Conservation (phyloP, 148 eudicot species). For the Rheum nobile region DNA sequence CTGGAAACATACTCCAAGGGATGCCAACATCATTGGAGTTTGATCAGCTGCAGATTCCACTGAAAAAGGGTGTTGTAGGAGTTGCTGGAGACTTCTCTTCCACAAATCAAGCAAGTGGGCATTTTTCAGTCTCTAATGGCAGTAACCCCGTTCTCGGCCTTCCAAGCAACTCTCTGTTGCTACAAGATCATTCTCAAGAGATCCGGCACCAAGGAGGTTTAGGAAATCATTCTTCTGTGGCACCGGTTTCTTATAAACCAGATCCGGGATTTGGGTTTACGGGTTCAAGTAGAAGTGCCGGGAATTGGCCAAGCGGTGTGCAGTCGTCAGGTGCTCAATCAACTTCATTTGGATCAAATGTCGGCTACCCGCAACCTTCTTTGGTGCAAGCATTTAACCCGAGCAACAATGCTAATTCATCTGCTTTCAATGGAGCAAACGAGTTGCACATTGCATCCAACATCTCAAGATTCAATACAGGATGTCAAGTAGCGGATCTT, state of each 20-base stretch:
- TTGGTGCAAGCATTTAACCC: constrained; percentile 1
- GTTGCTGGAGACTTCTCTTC: constrained; percentile 12
- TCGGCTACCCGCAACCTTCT: constrained; percentile 9
- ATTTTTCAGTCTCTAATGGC: constrained; percentile 7
- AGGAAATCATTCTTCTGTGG: constrained; percentile 19
- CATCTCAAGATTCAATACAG: constrained; percentile 22
- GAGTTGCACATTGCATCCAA: constrained; percentile 10
- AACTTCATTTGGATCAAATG: constrained; percentile 10
- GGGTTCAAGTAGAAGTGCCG: constrained; percentile 21
- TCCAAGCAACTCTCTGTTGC: constrained; percentile 17
- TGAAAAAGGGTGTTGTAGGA: constrained; percentile 10
- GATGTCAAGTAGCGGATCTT: constrained; percentile 20
- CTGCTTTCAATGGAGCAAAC: constrained; percentile 2
- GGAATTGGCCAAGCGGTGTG: constrained; percentile 27
- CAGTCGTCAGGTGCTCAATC: constrained; percentile 24
- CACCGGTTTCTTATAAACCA: constrained; percentile 11
- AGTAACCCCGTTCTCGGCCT: constrained; percentile 18
- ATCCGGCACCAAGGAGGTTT: too few relatives aligned
- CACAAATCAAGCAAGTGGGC: constrained; percentile 3
- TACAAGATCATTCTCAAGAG: constrained; percentile 20
- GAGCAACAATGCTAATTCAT: neutral
- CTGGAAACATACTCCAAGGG: constrained; percentile 39
- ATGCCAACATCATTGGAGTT: constrained; percentile 38
- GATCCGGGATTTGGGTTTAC: constrained; percentile 23
- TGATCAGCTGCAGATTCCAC: constrained; percentile 30